These are phyloP conservation scores for Ogataea angusta DNA, from an alignment of 805 yeast species.

Conservation along the genomic window DNA sequence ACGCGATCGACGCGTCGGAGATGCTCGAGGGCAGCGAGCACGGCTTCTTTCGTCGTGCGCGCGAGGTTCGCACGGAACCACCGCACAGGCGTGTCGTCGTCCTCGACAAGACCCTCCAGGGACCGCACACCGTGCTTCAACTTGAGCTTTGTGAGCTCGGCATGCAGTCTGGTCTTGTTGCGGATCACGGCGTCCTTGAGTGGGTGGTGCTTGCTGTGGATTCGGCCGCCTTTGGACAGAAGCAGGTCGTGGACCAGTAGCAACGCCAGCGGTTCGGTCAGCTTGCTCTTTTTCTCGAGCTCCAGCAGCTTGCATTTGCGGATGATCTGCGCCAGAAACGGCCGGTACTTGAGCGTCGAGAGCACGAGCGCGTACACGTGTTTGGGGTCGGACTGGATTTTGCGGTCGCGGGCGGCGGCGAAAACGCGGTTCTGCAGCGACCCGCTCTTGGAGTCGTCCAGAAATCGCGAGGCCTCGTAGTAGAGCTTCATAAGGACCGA, in stretches of 20 bases:
- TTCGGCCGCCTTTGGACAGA: conserved; percentile 70
- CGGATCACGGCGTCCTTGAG: conserved; percentile 76
- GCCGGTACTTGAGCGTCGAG: conserved; percentile 71
- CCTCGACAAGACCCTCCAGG: conserved; percentile 50
- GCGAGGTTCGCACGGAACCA: conserved; percentile 78
- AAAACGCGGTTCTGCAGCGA: conserved; percentile 54
- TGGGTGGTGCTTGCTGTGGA: conserved; percentile 86
- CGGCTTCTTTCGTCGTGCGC: conserved; percentile 40
- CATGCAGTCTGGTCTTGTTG: conserved; percentile 76
- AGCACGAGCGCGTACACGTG: conserved; percentile 82
- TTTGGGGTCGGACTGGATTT: conserved; percentile 66
- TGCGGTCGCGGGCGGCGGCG: conserved; percentile 44
- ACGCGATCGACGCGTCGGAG: conserved; percentile 45
- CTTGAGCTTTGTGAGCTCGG: conserved; percentile 77
- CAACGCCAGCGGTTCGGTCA: conserved; percentile 53
- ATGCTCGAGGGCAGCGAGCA: conserved; percentile 40
- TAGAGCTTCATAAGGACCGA: conserved; percentile 35
- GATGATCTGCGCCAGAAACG: conserved; percentile 59
- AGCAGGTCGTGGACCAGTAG: conserved; percentile 79
- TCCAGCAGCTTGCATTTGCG: conserved; percentile 64
- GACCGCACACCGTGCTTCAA: conserved; percentile 63
- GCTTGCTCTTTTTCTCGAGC: conserved; percentile 42
- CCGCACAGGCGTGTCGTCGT: conserved; percentile 68
- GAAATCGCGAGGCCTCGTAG: conserved; percentile 41
- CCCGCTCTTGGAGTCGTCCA: conserved; percentile 45